Base-by-base conservation (phyloP, 495 filamentous ascomycete species). In the Xylaria cubensis region DNA sequence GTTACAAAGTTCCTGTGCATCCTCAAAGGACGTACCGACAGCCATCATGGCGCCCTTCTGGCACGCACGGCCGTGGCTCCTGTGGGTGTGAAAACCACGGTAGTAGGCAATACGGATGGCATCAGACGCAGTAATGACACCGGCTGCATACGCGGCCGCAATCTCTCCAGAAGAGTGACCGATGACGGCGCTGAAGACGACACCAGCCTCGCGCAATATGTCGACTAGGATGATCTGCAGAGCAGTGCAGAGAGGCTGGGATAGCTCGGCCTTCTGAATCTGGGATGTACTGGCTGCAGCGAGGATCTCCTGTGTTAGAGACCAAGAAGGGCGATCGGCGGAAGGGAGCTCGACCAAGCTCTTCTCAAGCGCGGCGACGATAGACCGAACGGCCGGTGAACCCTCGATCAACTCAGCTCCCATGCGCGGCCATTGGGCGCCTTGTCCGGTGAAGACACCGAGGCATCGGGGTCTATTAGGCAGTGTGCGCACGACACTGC, bases 101-200 rank as follows among this genome's bases (percentile, higher is more conserved):
- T 83, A 84, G 65, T 88, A 90, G 0, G 89, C 87, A 56, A 87
- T 74, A 0, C 70, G 63, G 10, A 90, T 83, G 2, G 88, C 88
- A 36, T 86, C 82, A 1, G 29, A 1, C 0, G 74, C 66, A 0
- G 75, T 73, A 1, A 88, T 51, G 8, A 73, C 72, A 2, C 85
- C 83, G 0, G 82, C 78, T 3, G 82, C 82, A 51, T 85, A 86
- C 0, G 86, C 84, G 0, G 84, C 85, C 0, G 65, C 85, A 70
- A 91, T 90, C 74, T 92, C 90, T n/a, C 90, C 90, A 51, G 82
- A 86, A 0, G 88, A 90, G 72, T 91, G 89, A 32, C 90, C 90
- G 1, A 90, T 80, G 0, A 90, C 87, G 8, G 83, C 82, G 1
- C 72, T 53, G 0, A 85, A 82, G 1, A 48, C 42, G 15, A 91